These are phyloP conservation scores for Teratosphaeria epicoccoides DNA, from an alignment of 2,329 filamentous ascomycete species.

Conservation along the genomic window DNA sequence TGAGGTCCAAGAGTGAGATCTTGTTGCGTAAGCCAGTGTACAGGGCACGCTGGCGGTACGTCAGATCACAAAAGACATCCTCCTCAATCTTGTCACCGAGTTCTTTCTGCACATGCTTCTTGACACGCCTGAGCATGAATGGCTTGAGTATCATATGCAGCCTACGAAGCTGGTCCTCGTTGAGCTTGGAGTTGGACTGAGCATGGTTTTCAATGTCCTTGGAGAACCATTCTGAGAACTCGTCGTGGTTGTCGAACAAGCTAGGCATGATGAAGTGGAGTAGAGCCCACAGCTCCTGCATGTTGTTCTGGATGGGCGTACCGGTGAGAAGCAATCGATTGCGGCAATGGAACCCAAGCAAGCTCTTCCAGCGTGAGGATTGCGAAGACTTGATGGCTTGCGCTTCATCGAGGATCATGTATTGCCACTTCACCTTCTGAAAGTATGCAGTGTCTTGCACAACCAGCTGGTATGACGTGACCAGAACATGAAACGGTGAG, in stretches of 20 bases:
- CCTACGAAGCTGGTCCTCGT: conserved; percentile 93
- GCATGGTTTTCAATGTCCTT: conserved; percentile 97
- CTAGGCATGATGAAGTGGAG: conserved; percentile 99
- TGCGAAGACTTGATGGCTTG: conserved; percentile 98
- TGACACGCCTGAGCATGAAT: conserved; percentile 98
- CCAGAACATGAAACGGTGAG: conserved; percentile 86
- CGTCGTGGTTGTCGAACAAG: conserved; percentile 86
- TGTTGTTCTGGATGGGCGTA: conserved; percentile 98
- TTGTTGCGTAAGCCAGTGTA: conserved; percentile 90
- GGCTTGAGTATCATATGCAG: conserved; percentile 98
- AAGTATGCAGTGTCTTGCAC: conserved; percentile 95
- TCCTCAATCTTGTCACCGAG: conserved; percentile 97
- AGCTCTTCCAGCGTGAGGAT: conserved; percentile 92
- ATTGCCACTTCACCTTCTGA: conserved; percentile 98
- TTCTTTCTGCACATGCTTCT: conserved; percentile 99
- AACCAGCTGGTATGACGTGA: conserved; percentile 95
- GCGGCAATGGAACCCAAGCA: conserved; percentile 87
- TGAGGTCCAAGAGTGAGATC: conserved; percentile 96
- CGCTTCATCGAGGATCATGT: conserved; percentile 98
- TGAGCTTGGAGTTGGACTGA: conserved; percentile 98
- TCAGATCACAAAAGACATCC: conserved; percentile 92
- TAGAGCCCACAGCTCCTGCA: conserved; percentile 97
- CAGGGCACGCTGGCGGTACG: conserved; percentile 87
- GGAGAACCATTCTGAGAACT: conserved; percentile 89
- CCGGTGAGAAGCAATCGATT: conserved; percentile 89